Conservation (phyloP, 225 moss, liverwort and hornwort species). For the Marchantia polymorpha region DNA sequence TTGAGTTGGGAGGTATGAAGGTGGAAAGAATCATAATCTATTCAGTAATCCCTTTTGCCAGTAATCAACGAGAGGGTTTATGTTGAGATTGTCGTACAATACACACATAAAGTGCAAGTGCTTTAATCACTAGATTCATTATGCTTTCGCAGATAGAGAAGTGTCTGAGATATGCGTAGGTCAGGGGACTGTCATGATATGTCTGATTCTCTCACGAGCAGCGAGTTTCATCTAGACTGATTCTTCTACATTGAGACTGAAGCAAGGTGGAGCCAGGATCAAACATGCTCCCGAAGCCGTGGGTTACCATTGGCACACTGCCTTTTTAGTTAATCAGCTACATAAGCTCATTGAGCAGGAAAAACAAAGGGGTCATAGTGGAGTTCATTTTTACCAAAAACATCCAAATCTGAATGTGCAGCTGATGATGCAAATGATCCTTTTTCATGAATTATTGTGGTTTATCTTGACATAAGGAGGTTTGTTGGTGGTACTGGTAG, state of each 20-base stretch:
- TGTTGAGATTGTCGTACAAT: no score
- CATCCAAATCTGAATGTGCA: slow-evolving; percentile 70
- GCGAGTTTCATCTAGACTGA: background rate
- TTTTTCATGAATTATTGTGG: slow-evolving; percentile 70
- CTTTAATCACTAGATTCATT: no score
- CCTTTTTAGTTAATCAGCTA: slow-evolving; percentile 66
- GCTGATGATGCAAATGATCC: slow-evolving; percentile 79
- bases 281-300: slow-evolving; percentile 70
- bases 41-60: no score
- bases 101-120: no score
- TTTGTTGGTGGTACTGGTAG: slow-evolving; percentile 21
- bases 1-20: slow-evolving; percentile 72
- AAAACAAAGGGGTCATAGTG: slow-evolving; percentile 73
- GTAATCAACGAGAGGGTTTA: no score
- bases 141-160: no score
- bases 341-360: slow-evolving; percentile 83
- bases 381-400: slow-evolving; percentile 73
- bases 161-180: no score
- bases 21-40: background rate
- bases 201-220: background rate
- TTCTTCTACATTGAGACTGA: slow-evolving; percentile 67
- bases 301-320: slow-evolving; percentile 89
- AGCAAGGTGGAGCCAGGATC: slow-evolving; percentile 69
- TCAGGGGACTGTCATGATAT: no score
- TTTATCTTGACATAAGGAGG: slow-evolving; percentile 71